Conservation (phyloP, 169 alveolate genomes). For the Plasmodium vivax region DNA sequence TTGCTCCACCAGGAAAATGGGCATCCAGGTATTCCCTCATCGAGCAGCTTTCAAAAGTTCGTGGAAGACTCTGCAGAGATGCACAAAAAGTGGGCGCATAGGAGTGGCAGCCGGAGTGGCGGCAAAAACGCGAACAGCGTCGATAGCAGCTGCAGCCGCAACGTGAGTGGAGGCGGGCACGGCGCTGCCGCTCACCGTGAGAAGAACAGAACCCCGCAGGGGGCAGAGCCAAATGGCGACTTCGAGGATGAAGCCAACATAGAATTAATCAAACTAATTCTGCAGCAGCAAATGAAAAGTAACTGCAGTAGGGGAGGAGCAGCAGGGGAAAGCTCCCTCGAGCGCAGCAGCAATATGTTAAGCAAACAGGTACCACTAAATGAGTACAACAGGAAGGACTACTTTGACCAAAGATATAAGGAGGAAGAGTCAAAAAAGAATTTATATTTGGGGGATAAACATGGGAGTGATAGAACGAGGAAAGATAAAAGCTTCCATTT, state of each 20-base stretch:
- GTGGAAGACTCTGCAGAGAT: neutral
- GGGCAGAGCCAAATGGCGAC: neutral
- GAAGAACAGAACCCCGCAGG: neutral
- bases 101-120: neutral
- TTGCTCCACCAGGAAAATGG: neutral
- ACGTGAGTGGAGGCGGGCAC: neutral
- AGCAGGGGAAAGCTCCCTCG: neutral
- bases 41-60: neutral
- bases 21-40: neutral
- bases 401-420: neutral
- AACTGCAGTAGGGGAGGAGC: neutral
- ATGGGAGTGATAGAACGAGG: neutral
- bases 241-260: neutral
- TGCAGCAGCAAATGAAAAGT: neutral
- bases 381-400: neutral
- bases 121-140: neutral
- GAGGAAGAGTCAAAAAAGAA: neutral
- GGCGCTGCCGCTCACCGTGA: neutral
- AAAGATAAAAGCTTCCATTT: neutral
- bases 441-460: neutral
- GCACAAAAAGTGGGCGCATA: neutral
- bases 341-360: neutral
- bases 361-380: neutral
- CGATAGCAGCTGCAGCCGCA: neutral
- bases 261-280: conserved; percentile 33